A percentile compares a stretch with the other conserved stretches of the same genome.
Evolutionary conservation across 805 yeast genomes (phyloP).

Genomic region (Scheffersomyces stipitis): DNA sequence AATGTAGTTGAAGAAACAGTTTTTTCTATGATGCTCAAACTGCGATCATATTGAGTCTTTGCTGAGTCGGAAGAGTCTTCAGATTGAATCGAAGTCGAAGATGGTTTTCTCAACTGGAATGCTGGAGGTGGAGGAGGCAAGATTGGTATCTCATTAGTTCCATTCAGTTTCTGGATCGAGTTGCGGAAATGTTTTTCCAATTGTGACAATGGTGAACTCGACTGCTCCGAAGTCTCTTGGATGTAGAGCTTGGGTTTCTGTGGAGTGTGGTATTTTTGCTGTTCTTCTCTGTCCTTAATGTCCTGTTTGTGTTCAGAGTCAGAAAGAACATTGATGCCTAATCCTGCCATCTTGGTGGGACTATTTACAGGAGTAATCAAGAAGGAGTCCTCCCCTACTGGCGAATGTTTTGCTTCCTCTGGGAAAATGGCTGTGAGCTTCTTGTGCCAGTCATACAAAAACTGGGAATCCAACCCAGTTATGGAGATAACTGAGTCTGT

Average conservation of each 20-base stretch:
- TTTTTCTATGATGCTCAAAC: constrained; percentile 10
- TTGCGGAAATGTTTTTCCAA: constrained; percentile 10
- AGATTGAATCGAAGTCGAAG: constrained; percentile 4
- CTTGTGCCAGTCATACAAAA: constrained; percentile 29
- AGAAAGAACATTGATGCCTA: constrained; percentile 31
- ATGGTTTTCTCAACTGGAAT: not conserved
- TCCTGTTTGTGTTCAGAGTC: constrained; percentile 8
- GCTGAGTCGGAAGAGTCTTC: constrained; percentile 6
- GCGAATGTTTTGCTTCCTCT: constrained; percentile 22
- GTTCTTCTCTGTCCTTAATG: constrained; percentile 2
- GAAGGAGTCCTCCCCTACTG: constrained; percentile 14
- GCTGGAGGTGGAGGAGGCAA: constrained; percentile 2
- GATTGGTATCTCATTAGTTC: not conserved
- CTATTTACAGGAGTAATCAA: constrained; percentile 15
- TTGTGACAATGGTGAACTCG: constrained; percentile 14
- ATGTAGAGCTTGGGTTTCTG: not conserved
- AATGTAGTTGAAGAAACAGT: constrained; percentile 11
- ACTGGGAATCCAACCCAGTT: constrained; percentile 8
- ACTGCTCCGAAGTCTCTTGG: constrained; percentile 8
- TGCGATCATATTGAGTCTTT: constrained; percentile 6
- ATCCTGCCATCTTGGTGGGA: constrained; percentile 24
- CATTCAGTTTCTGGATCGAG: not conserved
- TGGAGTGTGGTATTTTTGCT: constrained; percentile 5
- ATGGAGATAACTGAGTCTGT: constrained; percentile 19
- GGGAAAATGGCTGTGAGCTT: constrained; percentile 37